Percentiles rank a stretch among this genome's conserved stretches.
phyloP scores from a whole-genome alignment of 352 stramenopile genomes.

The Globisporangium perplexum region DNA sequence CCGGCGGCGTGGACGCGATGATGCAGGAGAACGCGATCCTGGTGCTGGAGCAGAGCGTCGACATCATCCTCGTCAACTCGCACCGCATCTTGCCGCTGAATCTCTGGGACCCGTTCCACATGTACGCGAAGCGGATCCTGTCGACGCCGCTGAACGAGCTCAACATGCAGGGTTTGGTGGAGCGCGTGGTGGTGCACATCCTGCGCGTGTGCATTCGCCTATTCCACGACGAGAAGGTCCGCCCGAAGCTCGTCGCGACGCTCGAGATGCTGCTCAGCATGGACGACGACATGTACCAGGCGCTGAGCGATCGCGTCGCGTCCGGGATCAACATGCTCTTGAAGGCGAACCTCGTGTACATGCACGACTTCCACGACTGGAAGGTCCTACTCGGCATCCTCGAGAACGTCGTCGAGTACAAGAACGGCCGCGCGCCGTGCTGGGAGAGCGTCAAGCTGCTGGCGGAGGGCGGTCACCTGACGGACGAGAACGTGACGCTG shows the following conservation, averaged over 20 bases:
- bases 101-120: slow-evolving; percentile 77
- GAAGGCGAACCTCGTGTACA: slow-evolving; percentile 86
- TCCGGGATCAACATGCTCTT: slow-evolving; percentile 80
- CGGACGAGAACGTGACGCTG: slow-evolving; percentile 71
- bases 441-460: slow-evolving; percentile 77
- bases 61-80: slow-evolving; percentile 82
- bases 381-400: slow-evolving; percentile 67
- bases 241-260: slow-evolving; percentile 77
- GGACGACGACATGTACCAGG: slow-evolving; percentile 79
- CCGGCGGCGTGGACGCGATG: slow-evolving; percentile 62
- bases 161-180: slow-evolving; percentile 69
- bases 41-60: slow-evolving; percentile 78
- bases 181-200: slow-evolving; percentile 84
- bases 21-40: slow-evolving; percentile 87
- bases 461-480: slow-evolving; percentile 62
- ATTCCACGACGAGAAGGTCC: slow-evolving; percentile 80
- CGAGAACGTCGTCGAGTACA: slow-evolving; percentile 74
- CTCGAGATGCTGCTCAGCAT: slow-evolving; percentile 67
- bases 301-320: slow-evolving; percentile 71
- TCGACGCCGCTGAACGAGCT: slow-evolving; percentile 70
- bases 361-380: slow-evolving; percentile 83
- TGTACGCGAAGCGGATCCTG: slow-evolving; percentile 71
- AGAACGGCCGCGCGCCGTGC: slow-evolving; percentile 59
- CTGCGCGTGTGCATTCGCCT: slow-evolving; percentile 80
- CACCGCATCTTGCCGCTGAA: slow-evolving; percentile 69